A percentile compares a stretch with the other conserved stretches of the same genome.
These are phyloP conservation scores for Tetracentron sinense DNA, from an alignment of 164 flowering plant genomes.

Conservation along the genomic window DNA sequence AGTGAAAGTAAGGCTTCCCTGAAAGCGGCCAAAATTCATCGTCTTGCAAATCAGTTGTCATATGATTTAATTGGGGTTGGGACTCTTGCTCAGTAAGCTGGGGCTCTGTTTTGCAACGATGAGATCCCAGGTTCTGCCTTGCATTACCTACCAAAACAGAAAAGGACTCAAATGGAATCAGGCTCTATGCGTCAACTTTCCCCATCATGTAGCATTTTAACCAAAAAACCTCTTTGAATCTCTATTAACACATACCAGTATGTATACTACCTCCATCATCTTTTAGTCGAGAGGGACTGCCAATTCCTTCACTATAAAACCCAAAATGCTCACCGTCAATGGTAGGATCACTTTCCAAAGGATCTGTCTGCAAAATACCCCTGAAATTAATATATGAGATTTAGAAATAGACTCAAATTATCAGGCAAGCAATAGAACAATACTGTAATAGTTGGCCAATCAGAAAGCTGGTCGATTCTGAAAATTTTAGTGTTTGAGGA, in stretches of 20 bases:
- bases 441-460: too few relatives aligned
- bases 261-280: not conserved
- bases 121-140: not conserved
- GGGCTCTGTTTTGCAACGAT: not conserved
- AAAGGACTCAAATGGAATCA: not conserved
- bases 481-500: too few relatives aligned
- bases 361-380: slow-evolving; percentile 9
- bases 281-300: not conserved
- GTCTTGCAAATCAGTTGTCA: slow-evolving; percentile 2
- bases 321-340: not conserved
- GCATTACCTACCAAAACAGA: slow-evolving; percentile 2
- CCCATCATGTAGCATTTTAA: not conserved
- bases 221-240: not conserved
- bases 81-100: not conserved
- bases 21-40: slow-evolving; percentile 29
- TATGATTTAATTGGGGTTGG: not conserved
- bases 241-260: not conserved
- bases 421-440: too few relatives aligned
- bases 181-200: not conserved
- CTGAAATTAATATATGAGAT: too few relatives aligned
- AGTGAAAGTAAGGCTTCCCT: slow-evolving; percentile 31
- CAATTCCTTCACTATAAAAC: not conserved
- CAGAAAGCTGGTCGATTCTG: too few relatives aligned
- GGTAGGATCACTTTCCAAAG: not conserved
- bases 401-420: too few relatives aligned